Percentiles rank a stretch among this genome's conserved stretches.
These are phyloP conservation scores for Rhizopogon vinicolor DNA, from an alignment of 768 basidiomycete species.

Conservation along the genomic window DNA sequence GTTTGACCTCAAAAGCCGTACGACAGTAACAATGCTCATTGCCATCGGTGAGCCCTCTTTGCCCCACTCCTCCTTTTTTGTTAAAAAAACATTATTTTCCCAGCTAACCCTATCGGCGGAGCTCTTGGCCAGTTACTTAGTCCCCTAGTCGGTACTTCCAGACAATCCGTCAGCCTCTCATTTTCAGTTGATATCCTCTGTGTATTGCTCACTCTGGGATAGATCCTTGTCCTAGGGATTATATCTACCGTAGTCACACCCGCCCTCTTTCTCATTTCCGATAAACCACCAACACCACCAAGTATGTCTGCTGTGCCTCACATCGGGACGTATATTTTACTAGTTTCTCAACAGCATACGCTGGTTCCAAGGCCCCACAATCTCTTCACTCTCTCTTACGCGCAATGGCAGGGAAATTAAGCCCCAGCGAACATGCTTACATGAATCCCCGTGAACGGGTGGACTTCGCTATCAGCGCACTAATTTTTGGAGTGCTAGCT, in stretches of 20 bases:
- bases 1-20: constrained; percentile 74
- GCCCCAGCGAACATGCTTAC: constrained; percentile 32
- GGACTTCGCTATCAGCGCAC: constrained; percentile 59
- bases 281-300: constrained; percentile 70
- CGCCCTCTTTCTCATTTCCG: constrained; percentile 51
- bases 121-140: constrained; percentile 73
- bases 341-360: constrained; percentile 43
- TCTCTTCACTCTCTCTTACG: constrained; percentile 49
- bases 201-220: neutral
- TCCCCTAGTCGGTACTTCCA: constrained; percentile 49
- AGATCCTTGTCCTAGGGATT: constrained; percentile 72
- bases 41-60: constrained; percentile 32
- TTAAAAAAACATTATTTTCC: neutral
- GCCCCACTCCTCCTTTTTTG: neutral
- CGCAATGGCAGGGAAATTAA: constrained; percentile 45
- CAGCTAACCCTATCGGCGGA: constrained; percentile 71
- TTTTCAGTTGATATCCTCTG: neutral
- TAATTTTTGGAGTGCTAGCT: constrained; percentile 62
- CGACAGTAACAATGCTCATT: constrained; percentile 69
- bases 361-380: constrained; percentile 57
- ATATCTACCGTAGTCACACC: constrained; percentile 62
- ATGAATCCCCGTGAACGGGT: constrained; percentile 66
- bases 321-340: neutral
- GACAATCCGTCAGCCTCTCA: constrained; percentile 49
- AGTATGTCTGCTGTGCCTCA: constrained; percentile 39